Evolutionary conservation across 2,329 filamentous ascomycete species (phyloP), one percentile per base, ranked within the genome.

Genomic region (Talaromyces marneffei): DNA sequence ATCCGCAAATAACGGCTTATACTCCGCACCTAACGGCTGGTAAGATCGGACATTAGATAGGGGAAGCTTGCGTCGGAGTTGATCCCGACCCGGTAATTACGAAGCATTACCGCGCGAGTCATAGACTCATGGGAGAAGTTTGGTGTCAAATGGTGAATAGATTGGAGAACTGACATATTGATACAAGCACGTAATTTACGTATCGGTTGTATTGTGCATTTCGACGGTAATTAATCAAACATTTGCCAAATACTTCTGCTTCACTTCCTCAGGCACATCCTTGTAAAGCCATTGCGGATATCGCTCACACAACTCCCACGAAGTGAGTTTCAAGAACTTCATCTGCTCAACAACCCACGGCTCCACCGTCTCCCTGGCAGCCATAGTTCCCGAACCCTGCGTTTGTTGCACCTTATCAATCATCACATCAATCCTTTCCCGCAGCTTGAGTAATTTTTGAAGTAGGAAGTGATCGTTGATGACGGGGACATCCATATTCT

Each of bases 321-420:
- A 54, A 2, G 52, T 54, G 18, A 39, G 35, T 16, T 54, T 54
- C 33, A 54, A 27, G 6, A 54, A 54, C 20, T 54, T 54, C 31
- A 54, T 54, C 33, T 54, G 52, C 52, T 54, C 52, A 27, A 54
- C 27, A 54, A 54, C 2, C 52, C 52, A 54, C 52, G 52, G 52
- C 27, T 54, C 52, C n/a, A 54, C 20, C 33, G 33, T 39, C 18
- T 54, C 52, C n/a, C 31, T 23, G 2, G 31, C 31, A 25, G 52
- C 39, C 52, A 54, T 54, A 8, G 31, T 14, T 18, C 52, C 52
- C 7, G 31, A 25, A 2, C 52, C 33, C 20, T 54, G 52, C 23
- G 52, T 37, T 27, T 54, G 31, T 16, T 54, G 23, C 20, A 54
- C 52, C 27, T 54, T 54, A 16, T 39, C 52, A 4, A 54, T 27